Conservation (phyloP, 2,329 filamentous ascomycete species). For the Fusarium dlaminii region DNA sequence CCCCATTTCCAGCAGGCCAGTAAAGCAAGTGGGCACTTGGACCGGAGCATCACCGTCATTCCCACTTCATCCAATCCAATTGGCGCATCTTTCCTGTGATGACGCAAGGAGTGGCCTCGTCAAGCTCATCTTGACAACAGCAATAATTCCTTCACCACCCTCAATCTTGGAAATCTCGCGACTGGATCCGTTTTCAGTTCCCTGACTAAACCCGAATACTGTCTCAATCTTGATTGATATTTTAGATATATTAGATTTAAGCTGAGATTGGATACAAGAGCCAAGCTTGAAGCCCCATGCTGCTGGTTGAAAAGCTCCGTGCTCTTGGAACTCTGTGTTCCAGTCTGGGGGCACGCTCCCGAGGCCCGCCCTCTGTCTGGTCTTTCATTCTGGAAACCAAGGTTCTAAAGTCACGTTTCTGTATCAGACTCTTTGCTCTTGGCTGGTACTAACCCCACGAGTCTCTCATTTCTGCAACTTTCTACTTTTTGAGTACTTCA, state of each 20-base stretch:
- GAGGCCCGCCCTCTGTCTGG: constrained; percentile 4
- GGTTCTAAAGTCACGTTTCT: constrained; percentile 9
- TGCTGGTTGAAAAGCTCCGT: constrained; percentile 29
- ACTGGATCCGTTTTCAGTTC: constrained; percentile 15
- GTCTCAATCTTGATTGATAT: constrained; percentile 13
- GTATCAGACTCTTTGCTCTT: neutral
- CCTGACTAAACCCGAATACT: constrained; percentile 13
- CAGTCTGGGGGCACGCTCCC: constrained; percentile 11
- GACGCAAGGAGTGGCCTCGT: constrained; percentile 39
- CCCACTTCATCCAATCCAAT: constrained; percentile 32
- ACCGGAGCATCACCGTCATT: constrained; percentile 38
- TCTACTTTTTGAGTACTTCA: neutral
- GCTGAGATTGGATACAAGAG: neutral
- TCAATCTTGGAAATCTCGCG: constrained; percentile 13
- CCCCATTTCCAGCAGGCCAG: constrained; percentile 29
- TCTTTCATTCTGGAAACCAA: constrained; percentile 11
- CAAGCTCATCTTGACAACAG: constrained; percentile 19
- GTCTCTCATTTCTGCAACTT: neutral
- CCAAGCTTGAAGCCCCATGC: constrained; percentile 3
- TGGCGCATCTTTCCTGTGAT: constrained; percentile 33
- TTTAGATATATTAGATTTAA: neutral
- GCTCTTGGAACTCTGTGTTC: constrained; percentile 2
- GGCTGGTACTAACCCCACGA: neutral
- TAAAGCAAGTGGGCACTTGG: constrained; percentile 12
- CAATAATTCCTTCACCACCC: constrained; percentile 25